Evolutionary conservation across 1,284 basidiomycete genomes (phyloP), one percentile per base, ranked within the genome.

Genomic region (Afroboletus lepidellus): DNA sequence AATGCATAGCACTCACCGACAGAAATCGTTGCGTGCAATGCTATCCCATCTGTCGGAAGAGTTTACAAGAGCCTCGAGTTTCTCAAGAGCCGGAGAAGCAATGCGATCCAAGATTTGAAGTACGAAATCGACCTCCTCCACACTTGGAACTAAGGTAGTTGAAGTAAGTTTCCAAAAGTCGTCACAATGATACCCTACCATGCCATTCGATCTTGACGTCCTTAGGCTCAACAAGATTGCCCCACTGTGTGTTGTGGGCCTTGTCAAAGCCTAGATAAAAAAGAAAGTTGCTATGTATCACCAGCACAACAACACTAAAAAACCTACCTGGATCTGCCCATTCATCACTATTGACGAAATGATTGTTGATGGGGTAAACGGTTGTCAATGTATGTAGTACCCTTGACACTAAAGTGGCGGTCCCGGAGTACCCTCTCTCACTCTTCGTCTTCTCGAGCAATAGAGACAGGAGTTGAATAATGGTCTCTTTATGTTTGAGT

Each of bases 141-240:
- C 60, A 16, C 75, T 83, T 5, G 94, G 90, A 18, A 87, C 86
- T 63, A 84, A 83, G 36, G 12, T n/a, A 30, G 15, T 32, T 47
- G 27, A 21, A 34, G 3, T 53, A 25, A 48, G 50, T 23, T 36
- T 44, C 24, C 47, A 21, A 48, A 32, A 32, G 9, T 5, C 16
- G 8, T 3, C 15, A 33, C 13, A 37, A 39, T 47, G 25, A 51
- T 24, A 20, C 62, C 78, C 41, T 63, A 88, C 87, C 80, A 64
- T 96, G 94, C 96, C 97, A 99, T 55, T 91, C 83, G 21, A 96
- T 80, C 55, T 84, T 79, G 44, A 94, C 87, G 48, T 97, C 90
- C 58, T 87, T 79, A 8, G 87, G 76, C 50, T 90, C 82, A 71
- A 90, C 94, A 52, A 91, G 73, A 56, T 83, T 83, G 25, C 95